These are phyloP conservation scores for Cutaneotrichosporon mucoides DNA, from an alignment of 1,284 basidiomycete species.

Conservation along the genomic window DNA sequence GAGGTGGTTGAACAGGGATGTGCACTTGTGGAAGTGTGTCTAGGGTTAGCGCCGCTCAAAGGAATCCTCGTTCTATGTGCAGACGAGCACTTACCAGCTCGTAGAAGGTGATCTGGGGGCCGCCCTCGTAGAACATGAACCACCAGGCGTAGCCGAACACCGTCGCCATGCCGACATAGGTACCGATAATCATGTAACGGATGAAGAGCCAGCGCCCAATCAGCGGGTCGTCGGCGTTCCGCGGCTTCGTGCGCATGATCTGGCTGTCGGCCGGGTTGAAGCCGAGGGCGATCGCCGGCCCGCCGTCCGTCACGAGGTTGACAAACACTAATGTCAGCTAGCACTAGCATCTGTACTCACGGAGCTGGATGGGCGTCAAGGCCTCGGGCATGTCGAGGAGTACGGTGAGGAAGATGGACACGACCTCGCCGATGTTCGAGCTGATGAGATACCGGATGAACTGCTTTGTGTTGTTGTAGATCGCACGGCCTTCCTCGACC, in stretches of 20 bases:
- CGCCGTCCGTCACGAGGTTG: conserved; percentile 82
- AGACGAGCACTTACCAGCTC: conserved; percentile 67
- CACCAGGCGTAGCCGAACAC: conserved; percentile 98
- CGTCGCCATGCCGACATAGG: conserved; percentile 90
- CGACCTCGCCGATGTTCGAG: conserved; percentile 97
- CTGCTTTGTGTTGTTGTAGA: conserved; percentile 99
- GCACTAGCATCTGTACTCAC: not conserved
- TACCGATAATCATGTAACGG: conserved; percentile 87
- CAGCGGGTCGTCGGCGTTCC: conserved; percentile 82
- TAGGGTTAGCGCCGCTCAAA: conserved; percentile 38
- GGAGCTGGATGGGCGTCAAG: conserved; percentile 89
- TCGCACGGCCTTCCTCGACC: conserved; percentile 92
- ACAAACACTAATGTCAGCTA: conserved; percentile 66
- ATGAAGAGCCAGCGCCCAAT: conserved; percentile 92
- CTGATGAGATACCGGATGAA: conserved; percentile 69
- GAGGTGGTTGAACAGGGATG: conserved; percentile 72
- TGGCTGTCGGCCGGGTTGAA: conserved; percentile 96
- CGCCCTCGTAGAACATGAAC: conserved; percentile 86
- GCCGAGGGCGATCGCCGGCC: conserved; percentile 95
- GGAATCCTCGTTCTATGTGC: not conserved
- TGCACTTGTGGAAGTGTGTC: conserved; percentile 94
- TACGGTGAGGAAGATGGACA: conserved; percentile 95
- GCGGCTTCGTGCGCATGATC: conserved; percentile 90
- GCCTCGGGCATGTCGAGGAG: conserved; percentile 98
- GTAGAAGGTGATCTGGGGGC: conserved; percentile 88